These are phyloP conservation scores for Oxalis stricta DNA, from an alignment of 441 rosid species.

Conservation along the genomic window DNA sequence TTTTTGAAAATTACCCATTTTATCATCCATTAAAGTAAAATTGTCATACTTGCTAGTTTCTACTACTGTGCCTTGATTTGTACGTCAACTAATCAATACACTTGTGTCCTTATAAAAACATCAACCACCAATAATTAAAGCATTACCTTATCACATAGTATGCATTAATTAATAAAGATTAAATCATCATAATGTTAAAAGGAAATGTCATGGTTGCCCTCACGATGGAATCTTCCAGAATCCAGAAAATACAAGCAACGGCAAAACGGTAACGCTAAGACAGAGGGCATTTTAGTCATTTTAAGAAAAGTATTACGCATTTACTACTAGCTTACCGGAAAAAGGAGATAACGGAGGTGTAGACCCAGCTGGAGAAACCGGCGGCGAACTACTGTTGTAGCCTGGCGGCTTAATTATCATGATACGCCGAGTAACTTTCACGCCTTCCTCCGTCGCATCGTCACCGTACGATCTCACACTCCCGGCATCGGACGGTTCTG, in stretches of 20 bases:
- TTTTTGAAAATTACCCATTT: too few species aligned
- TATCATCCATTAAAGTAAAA: too few species aligned
- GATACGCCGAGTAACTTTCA: constrained; percentile 65
- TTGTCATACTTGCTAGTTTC: too few species aligned
- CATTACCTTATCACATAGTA: too few species aligned
- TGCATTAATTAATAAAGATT: too few species aligned
- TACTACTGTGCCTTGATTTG: neutral
- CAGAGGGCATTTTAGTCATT: constrained; percentile 5
- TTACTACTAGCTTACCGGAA: constrained; percentile 35
- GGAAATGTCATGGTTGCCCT: neutral
- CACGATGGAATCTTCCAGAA: neutral
- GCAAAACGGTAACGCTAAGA: too few species aligned
- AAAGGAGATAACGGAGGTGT: constrained; percentile 75
- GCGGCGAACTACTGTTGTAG: constrained; percentile 50
- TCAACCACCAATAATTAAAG: too few species aligned
- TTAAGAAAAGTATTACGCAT: neutral
- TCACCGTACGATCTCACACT: constrained; percentile 35
- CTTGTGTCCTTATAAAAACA: constrained; percentile 5
- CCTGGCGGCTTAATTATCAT: constrained; percentile 83
- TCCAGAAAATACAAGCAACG: neutral
- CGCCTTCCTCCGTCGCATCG: constrained; percentile 25
- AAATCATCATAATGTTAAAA: neutral
- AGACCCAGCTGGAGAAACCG: constrained; percentile 73
- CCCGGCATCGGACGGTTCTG: constrained; percentile 45
- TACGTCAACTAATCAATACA: constrained; percentile 1